Evolutionary conservation across 169 alveolate genomes (phyloP).

Genomic region (Theileria equi): DNA sequence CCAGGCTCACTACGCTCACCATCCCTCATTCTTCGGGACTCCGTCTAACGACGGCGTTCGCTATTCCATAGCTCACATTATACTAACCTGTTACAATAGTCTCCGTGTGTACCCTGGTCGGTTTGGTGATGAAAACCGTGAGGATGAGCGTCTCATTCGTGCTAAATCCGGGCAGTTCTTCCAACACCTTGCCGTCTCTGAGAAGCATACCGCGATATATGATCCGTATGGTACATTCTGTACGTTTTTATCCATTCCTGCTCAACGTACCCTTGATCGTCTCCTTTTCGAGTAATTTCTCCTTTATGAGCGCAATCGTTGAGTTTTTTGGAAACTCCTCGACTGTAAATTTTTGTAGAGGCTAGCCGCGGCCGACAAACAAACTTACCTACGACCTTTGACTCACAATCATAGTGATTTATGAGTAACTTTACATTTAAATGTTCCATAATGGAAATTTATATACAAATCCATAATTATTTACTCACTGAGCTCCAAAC

Average conservation of each 20-base stretch:
- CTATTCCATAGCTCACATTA: no score
- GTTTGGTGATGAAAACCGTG: constrained; percentile 59
- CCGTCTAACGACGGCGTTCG: no score
- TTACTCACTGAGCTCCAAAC: neutral
- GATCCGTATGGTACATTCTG: constrained; percentile 64
- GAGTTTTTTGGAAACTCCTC: neutral
- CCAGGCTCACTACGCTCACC: no score
- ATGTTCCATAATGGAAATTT: constrained; percentile 37
- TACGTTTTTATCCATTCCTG: no score
- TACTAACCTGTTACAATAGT: no score
- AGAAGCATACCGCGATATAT: constrained; percentile 66
- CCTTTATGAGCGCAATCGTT: constrained; percentile 12
- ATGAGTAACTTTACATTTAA: constrained; percentile 24
- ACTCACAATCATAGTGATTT: constrained; percentile 48
- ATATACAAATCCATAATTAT: constrained; percentile 2
- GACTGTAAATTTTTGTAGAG: neutral
- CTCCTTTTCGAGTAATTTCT: constrained; percentile 22
- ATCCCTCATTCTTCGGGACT: no score
- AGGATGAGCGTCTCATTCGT: constrained; percentile 36
- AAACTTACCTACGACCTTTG: constrained; percentile 26
- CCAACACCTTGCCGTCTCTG: constrained; percentile 48
- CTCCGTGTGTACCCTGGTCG: constrained; percentile 3
- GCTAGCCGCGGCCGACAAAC: neutral
- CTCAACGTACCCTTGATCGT: constrained; percentile 29
- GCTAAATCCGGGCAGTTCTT: constrained; percentile 38